Base-by-base conservation (phyloP, 108 stramenopile species). In the Cyclotella choctawhatcheeana region DNA sequence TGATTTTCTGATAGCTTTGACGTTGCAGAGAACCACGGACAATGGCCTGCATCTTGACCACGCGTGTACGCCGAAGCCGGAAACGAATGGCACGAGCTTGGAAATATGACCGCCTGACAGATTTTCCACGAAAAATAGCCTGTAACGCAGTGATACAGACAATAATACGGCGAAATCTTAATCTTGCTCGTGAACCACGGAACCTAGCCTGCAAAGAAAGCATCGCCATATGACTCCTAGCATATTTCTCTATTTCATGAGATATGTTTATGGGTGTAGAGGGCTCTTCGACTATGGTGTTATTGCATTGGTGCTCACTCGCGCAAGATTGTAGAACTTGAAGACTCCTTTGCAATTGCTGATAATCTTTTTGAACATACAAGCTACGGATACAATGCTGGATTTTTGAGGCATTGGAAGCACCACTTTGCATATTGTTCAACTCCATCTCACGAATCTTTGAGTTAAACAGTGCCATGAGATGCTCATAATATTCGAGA, bases 401-500 rank as follows among this genome's bases (percentile, higher is more conserved):
- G 21, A 60, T 60, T 21, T 60, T 60, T 18, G 37, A 17, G 21
- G 59, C 37, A 3, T 21, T 40, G 21, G 59, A 16, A 1, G 37
- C 37, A 60, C 59, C 16, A 12, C 3, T 37, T 16, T 40, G 35
- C 35, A 24, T 22, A 7, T 53, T 34, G 7, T 20, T 27, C 4
- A 22, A 27, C 12, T 69, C 25, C 53, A 58, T 69, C 13, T 69
- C 67, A 37, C 67, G 35, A 56, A 69, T 40, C 26, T 69, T 55
- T 24, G 67, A 44, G 29, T 69, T 50, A 22, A 69, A 30, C 6
- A 58, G 22, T 10, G 43, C 6, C 37, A 54, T 37, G 34, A 69
- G 37, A 44, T 50, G 27, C 81, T 55, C 1, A 82, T 88, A 22
- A 86, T 73, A 56, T 76, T 85, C 77, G 73, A 86, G 22, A 91